Conservation (phyloP, 1,139 yeast species). For the Suhomyces wounanorum region DNA sequence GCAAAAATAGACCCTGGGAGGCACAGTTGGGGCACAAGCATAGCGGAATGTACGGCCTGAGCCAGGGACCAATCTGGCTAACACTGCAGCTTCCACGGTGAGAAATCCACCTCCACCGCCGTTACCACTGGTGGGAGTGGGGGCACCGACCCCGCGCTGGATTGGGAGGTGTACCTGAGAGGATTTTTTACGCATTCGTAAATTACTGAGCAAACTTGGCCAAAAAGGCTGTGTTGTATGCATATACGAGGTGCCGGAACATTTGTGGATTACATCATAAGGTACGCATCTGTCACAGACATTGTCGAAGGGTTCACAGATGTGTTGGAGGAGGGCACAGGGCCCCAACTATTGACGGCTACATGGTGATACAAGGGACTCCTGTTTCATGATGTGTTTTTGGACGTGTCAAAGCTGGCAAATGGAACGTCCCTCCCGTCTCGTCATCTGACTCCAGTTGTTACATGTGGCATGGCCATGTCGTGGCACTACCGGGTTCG, state of each 20-base stretch:
- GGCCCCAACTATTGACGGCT: neutral
- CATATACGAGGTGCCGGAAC: conserved; percentile 12
- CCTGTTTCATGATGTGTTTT: neutral
- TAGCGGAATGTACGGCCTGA: neutral
- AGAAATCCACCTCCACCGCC: too few species aligned
- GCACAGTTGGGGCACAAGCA: neutral
- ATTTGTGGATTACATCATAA: conserved; percentile 9
- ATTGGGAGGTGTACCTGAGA: conserved; percentile 1
- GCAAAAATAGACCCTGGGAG: neutral
- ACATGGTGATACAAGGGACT: neutral
- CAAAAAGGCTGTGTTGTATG: conserved; percentile 13
- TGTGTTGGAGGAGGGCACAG: neutral
- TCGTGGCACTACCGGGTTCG: neutral
- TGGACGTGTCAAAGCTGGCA: neutral
- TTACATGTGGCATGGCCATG: neutral
- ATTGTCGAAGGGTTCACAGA: neutral
- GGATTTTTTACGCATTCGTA: conserved; percentile 12
- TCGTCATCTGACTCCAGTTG: neutral
- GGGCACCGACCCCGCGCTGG: neutral
- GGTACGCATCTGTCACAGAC: conserved; percentile 7
- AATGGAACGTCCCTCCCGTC: neutral
- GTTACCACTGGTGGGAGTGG: neutral
- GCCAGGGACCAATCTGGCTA: neutral
- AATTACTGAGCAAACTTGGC: conserved; percentile 2
- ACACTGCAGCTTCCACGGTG: neutral